Percentiles rank a stretch among this genome's conserved stretches.
Conservation (phyloP, 768 basidiomycete genomes). For the Amanita inopinata region DNA sequence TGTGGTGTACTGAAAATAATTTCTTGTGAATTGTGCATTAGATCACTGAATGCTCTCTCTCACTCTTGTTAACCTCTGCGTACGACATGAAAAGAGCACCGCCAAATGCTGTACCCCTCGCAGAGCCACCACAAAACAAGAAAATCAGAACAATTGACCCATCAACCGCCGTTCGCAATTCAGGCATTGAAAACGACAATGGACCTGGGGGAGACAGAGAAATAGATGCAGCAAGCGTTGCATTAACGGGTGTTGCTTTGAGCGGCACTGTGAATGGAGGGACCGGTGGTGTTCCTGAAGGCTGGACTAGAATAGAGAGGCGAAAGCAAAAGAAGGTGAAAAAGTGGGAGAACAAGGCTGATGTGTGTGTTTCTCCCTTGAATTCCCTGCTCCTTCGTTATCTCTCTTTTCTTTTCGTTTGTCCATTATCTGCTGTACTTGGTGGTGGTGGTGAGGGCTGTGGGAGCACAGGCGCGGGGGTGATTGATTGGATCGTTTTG, state of each 20-base stretch:
- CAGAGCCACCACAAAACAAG: slow-evolving; percentile 3
- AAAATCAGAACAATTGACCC: neutral
- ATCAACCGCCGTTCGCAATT: neutral
- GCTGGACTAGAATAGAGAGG: slow-evolving; percentile 56
- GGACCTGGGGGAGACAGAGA: no score
- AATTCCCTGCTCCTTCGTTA: slow-evolving; percentile 12
- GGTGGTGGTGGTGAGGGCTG: neutral
- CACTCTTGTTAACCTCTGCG: neutral
- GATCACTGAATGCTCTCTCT: no score
- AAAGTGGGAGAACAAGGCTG: slow-evolving; percentile 45
- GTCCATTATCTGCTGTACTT: slow-evolving; percentile 6
- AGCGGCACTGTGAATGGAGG: neutral
- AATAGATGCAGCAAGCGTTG: no score
- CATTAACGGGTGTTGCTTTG: neutral
- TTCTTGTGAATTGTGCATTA: no score
- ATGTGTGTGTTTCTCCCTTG: slow-evolving; percentile 38
- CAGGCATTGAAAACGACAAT: no score
- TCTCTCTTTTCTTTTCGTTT: neutral
- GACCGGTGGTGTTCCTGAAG: neutral
- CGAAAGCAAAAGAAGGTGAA: slow-evolving; percentile 62
- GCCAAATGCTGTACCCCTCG: neutral
- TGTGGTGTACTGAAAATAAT: no score
- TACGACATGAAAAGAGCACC: slow-evolving; percentile 5
- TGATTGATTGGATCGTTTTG: slow-evolving; percentile 6
- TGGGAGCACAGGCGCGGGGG: neutral